A percentile compares a stretch with the other conserved stretches of the same genome.
phyloP scores from a whole-genome alignment of 176 grass and related monocot genomes.

The Eragrostis nindensis region DNA sequence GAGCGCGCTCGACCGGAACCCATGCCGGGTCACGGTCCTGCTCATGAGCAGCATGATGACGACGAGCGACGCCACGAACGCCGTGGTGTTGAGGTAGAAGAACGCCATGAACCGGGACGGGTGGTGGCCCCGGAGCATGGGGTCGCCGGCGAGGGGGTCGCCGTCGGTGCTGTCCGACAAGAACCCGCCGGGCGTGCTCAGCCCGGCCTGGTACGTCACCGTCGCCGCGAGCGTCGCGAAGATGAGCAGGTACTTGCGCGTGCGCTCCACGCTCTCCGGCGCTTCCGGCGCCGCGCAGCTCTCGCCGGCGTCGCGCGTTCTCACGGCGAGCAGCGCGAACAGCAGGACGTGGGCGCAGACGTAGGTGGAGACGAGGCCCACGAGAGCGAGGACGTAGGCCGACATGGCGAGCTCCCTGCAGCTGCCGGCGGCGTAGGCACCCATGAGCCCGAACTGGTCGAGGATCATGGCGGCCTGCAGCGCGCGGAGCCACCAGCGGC shows the following conservation, averaged over 20 bases:
- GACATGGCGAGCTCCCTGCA: conserved; percentile 48
- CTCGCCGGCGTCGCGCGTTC: neutral
- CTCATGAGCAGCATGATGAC: conserved; percentile 53
- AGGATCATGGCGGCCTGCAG: conserved; percentile 53
- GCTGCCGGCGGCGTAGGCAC: conserved; percentile 46
- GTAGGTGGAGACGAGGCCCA: conserved; percentile 23
- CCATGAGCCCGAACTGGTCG: conserved; percentile 46
- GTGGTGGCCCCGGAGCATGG: conserved; percentile 28
- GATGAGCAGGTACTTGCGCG: conserved; percentile 47
- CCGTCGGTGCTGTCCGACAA: neutral
- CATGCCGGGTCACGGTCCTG: conserved; percentile 40
- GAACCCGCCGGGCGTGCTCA: conserved; percentile 54
- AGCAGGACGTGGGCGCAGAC: conserved; percentile 38
- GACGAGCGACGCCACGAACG: conserved; percentile 49
- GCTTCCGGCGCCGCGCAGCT: neutral
- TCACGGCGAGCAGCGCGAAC: neutral
- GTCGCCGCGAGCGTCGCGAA: conserved; percentile 40
- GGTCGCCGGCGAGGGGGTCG: conserved; percentile 34
- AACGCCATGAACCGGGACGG: conserved; percentile 40
- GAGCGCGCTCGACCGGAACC: conserved; percentile 37
- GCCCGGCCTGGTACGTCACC: conserved; percentile 30
- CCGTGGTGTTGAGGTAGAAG: conserved; percentile 62
- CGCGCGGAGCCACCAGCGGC: conserved; percentile 41
- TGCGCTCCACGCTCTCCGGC: neutral
- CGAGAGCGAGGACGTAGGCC: conserved; percentile 24